These are phyloP conservation scores for Pleurotus pulmonarius DNA, from an alignment of 768 basidiomycete species.

Conservation along the genomic window DNA sequence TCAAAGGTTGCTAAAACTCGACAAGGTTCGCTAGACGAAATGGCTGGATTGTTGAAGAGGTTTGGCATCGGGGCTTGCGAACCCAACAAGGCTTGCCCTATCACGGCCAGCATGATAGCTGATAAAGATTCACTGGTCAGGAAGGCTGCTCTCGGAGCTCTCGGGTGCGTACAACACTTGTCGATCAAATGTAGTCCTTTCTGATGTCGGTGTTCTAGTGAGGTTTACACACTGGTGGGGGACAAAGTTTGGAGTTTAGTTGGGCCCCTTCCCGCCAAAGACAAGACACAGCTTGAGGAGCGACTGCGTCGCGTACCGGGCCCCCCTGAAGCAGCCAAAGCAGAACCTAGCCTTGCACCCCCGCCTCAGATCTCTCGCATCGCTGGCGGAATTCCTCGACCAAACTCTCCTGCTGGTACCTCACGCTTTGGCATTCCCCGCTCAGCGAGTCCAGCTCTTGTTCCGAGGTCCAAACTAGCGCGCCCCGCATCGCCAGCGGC, in stretches of 20 bases:
- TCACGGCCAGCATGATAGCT: slow-evolving; percentile 74
- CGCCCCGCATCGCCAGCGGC: slow-evolving; percentile 42
- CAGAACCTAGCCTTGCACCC: slow-evolving; percentile 33
- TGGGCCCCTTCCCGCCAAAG: slow-evolving; percentile 74
- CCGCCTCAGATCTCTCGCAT: slow-evolving; percentile 51
- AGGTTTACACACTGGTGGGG: slow-evolving; percentile 78
- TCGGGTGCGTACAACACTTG: slow-evolving; percentile 56
- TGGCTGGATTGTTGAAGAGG: slow-evolving; percentile 71
- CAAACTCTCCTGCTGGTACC: slow-evolving; percentile 42
- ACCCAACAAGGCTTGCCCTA: slow-evolving; percentile 73
- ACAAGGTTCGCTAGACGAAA: slow-evolving; percentile 81
- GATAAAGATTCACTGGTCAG: slow-evolving; percentile 89
- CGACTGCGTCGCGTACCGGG: slow-evolving; percentile 79
- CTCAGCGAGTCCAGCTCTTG: slow-evolving; percentile 16
- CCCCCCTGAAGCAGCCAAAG: slow-evolving; percentile 44
- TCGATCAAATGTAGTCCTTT: slow-evolving; percentile 2
- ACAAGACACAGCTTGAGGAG: slow-evolving; percentile 91
- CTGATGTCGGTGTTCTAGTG: slow-evolving; percentile 39
- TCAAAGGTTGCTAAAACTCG: slow-evolving; percentile 91
- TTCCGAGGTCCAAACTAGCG: slow-evolving; percentile 33
- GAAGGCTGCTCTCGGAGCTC: slow-evolving; percentile 76
- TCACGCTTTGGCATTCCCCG: slow-evolving; percentile 42
- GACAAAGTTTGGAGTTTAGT: slow-evolving; percentile 84
- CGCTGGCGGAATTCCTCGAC: slow-evolving; percentile 40
- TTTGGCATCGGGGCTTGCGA: slow-evolving; percentile 83